phyloP scores from a whole-genome alignment of 768 basidiomycete genomes.

The Podaxis mareebaensis region DNA sequence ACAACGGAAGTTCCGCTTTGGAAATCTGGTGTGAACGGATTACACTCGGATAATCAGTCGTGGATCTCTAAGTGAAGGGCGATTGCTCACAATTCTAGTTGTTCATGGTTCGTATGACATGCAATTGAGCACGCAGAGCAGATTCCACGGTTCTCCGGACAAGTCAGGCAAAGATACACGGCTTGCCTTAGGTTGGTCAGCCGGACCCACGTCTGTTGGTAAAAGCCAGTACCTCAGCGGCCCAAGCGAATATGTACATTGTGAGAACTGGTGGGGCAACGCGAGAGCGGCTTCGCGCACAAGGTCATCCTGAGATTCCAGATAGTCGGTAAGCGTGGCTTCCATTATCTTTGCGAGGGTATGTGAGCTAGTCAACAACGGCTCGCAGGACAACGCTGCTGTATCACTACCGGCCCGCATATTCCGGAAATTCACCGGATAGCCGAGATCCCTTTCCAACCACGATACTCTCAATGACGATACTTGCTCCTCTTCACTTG shows the following conservation, averaged over 20 bases:
- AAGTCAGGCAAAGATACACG: constrained; percentile 80
- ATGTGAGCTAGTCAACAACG: not conserved
- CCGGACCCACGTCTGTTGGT: constrained; percentile 12
- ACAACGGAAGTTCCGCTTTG: constrained; percentile 80
- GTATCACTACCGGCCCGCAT: constrained; percentile 1
- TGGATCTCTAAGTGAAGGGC: not conserved
- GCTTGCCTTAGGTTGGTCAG: constrained; percentile 53
- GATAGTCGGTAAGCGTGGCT: constrained; percentile 45
- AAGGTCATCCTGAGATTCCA: constrained; percentile 49
- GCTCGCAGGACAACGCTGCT: not conserved
- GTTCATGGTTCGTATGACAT: constrained; percentile 86
- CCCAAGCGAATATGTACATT: constrained; percentile 64
- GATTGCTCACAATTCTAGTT: constrained; percentile 65
- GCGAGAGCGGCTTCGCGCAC: constrained; percentile 55
- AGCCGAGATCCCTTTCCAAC: not conserved
- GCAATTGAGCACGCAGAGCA: constrained; percentile 86
- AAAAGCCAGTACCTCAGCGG: constrained; percentile 42
- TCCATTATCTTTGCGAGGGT: constrained; percentile 22
- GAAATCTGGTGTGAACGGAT: constrained; percentile 48
- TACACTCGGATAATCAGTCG: constrained; percentile 10
- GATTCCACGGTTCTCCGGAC: constrained; percentile 64
- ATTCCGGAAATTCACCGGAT: constrained; percentile 6
- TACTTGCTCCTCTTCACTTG: not conserved
- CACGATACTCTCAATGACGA: not conserved
- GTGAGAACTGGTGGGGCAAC: constrained; percentile 63